Evolutionary conservation across 2,329 filamentous ascomycete species (phyloP).

Genomic region (Emergomyces orientalis): DNA sequence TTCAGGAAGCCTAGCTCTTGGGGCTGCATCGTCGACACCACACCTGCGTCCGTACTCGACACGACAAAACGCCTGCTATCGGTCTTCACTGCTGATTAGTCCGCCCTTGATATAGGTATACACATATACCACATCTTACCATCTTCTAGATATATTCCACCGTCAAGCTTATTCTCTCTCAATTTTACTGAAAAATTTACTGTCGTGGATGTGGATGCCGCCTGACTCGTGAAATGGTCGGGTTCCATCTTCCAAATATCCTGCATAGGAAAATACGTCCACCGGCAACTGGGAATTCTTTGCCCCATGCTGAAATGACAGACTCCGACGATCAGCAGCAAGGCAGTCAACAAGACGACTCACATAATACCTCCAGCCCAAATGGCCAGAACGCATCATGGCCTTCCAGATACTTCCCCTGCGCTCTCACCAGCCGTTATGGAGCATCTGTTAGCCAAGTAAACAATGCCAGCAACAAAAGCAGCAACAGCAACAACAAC

Average conservation of each 20-base stretch:
- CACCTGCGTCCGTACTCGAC: not conserved
- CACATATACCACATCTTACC: not conserved
- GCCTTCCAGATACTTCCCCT: not conserved
- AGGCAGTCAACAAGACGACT: not conserved
- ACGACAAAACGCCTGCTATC: not conserved
- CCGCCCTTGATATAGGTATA: not conserved
- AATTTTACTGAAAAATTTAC: not conserved
- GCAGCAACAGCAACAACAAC: not conserved
- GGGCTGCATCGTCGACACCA: not conserved
- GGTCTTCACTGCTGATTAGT: not conserved
- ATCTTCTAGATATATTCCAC: not conserved
- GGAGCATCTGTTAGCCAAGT: not conserved
- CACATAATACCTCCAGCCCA: not conserved
- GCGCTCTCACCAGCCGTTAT: not conserved
- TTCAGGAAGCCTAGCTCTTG: not conserved
- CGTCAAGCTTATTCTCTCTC: not conserved
- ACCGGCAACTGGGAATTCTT: not conserved
- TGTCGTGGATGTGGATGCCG: not conserved
- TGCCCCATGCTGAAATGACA: not conserved
- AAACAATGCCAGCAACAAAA: not conserved
- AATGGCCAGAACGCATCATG: not conserved
- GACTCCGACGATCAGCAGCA: not conserved
- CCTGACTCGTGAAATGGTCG: not conserved
- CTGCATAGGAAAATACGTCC: not conserved
- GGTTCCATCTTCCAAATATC: constrained; percentile 3